Evolutionary conservation across 441 rosid genomes (phyloP).

Genomic region (Iberis amara): DNA sequence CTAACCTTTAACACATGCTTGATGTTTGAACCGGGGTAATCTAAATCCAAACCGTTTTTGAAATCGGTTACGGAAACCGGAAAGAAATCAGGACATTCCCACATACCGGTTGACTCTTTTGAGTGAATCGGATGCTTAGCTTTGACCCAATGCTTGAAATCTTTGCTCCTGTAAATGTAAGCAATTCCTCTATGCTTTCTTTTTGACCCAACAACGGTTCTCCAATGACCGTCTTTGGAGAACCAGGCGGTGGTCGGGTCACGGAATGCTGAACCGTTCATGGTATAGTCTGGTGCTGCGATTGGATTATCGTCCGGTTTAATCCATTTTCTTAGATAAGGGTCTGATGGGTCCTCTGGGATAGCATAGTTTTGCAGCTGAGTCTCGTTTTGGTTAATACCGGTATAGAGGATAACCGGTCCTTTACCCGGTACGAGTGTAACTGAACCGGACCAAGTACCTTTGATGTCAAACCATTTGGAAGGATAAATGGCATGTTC

Average conservation of each 20-base stretch:
- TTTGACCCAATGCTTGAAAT: slow-evolving; percentile 59
- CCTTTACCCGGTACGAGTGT: slow-evolving; percentile 51
- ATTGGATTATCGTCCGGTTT: slow-evolving; percentile 76
- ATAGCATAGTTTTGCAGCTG: slow-evolving; percentile 67
- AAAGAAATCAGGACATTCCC: slow-evolving; percentile 85
- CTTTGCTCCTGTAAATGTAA: slow-evolving; percentile 54
- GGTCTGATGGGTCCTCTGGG: slow-evolving; percentile 62
- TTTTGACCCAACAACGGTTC: slow-evolving; percentile 48
- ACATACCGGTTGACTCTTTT: slow-evolving; percentile 45
- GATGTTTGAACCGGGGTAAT: slow-evolving; percentile 29
- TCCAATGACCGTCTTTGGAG: slow-evolving; percentile 48
- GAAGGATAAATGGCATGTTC: slow-evolving; percentile 65
- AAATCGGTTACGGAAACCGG: slow-evolving; percentile 42
- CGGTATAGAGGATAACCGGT: slow-evolving; percentile 71
- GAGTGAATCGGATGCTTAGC: slow-evolving; percentile 67
- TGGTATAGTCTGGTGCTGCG: slow-evolving; percentile 31
- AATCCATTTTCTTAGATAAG: slow-evolving; percentile 68
- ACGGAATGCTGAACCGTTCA: slow-evolving; percentile 71
- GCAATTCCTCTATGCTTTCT: slow-evolving; percentile 52
- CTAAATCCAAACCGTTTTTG: slow-evolving; percentile 47
- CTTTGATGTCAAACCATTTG: slow-evolving; percentile 58
- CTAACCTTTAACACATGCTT: slow-evolving; percentile 70
- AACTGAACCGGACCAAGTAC: slow-evolving; percentile 89
- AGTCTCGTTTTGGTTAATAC: slow-evolving; percentile 38
- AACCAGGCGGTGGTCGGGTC: slow-evolving; percentile 93